Conservation (phyloP, 2,329 filamentous ascomycete genomes). For the Penicillium palitans region DNA sequence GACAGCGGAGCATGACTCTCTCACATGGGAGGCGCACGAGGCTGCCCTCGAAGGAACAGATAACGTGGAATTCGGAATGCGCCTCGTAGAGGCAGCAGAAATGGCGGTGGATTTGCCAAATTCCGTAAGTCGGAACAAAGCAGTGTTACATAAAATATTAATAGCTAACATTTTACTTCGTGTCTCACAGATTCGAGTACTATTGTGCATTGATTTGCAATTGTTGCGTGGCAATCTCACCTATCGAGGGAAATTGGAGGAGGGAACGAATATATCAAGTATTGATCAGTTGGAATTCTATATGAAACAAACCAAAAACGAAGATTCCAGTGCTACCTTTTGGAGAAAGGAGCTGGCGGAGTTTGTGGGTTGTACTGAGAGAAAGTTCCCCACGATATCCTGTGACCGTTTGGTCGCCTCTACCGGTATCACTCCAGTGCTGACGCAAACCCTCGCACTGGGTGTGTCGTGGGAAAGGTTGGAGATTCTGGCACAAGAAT, state of each 20-base stretch:
- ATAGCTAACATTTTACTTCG: not conserved
- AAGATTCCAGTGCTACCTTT: not conserved
- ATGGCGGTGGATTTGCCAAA: not conserved
- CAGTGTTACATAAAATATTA: not conserved
- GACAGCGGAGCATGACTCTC: not conserved
- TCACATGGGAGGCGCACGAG: not conserved
- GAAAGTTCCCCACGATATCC: conserved; percentile 1
- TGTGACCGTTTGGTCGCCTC: not conserved
- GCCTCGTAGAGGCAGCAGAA: not conserved
- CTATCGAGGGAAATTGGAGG: not conserved
- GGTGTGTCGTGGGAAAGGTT: not conserved
- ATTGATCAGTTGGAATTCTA: not conserved
- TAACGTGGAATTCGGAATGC: not conserved
- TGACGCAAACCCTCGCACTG: not conserved
- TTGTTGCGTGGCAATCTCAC: not conserved
- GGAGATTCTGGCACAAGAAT: not conserved
- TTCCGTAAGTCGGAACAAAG: not conserved
- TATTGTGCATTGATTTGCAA: conserved; percentile 3
- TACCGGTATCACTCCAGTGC: not conserved
- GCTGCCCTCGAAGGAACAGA: not conserved
- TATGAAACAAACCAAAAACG: not conserved
- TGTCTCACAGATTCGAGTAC: not conserved
- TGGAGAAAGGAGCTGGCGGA: not conserved
- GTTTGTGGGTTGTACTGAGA: not conserved
- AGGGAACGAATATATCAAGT: not conserved